These are phyloP conservation scores for Diatrype stigma DNA, from an alignment of 2,329 filamentous ascomycete genomes.

Conservation along the genomic window DNA sequence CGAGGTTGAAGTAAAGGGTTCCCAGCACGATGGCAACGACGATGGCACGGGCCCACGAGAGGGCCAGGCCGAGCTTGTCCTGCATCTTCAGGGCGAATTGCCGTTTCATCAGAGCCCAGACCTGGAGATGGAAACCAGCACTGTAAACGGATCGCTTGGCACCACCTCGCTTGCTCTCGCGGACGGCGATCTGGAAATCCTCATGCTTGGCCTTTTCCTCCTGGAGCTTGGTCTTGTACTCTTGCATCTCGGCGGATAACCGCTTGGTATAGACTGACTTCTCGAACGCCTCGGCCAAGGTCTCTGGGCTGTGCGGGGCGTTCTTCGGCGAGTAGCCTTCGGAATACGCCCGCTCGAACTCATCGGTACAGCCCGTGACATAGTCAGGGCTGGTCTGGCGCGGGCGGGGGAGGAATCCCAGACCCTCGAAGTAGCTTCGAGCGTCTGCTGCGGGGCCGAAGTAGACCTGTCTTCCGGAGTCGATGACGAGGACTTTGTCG, in stretches of 20 bases:
- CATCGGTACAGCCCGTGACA: conserved; percentile 75
- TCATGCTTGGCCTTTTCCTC: conserved; percentile 65
- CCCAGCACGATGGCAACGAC: conserved; percentile 75
- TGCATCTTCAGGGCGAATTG: conserved; percentile 85
- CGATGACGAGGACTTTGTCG: conserved; percentile 81
- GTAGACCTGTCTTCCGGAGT: conserved; percentile 70
- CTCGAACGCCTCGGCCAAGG: conserved; percentile 66
- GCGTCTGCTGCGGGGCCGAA: conserved; percentile 67
- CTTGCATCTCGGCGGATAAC: conserved; percentile 61
- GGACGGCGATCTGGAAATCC: conserved; percentile 72
- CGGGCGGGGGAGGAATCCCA: conserved; percentile 71
- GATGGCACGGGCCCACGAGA: conserved; percentile 66
- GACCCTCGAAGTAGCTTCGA: conserved; percentile 67
- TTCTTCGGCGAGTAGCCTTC: conserved; percentile 61
- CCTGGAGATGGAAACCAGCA: conserved; percentile 76
- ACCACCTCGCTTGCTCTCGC: conserved; percentile 72
- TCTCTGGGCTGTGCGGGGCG: conserved; percentile 64
- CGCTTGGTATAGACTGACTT: conserved; percentile 55
- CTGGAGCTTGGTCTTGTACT: conserved; percentile 62
- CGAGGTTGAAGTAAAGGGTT: conserved; percentile 71
- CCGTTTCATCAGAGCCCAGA: conserved; percentile 78
- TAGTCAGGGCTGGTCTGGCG: conserved; percentile 80
- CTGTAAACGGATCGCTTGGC: conserved; percentile 76
- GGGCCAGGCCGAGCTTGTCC: conserved; percentile 70
- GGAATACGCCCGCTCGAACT: conserved; percentile 76